Conservation (phyloP, 2,329 filamentous ascomycete species). For the Penicillium sp. region DNA sequence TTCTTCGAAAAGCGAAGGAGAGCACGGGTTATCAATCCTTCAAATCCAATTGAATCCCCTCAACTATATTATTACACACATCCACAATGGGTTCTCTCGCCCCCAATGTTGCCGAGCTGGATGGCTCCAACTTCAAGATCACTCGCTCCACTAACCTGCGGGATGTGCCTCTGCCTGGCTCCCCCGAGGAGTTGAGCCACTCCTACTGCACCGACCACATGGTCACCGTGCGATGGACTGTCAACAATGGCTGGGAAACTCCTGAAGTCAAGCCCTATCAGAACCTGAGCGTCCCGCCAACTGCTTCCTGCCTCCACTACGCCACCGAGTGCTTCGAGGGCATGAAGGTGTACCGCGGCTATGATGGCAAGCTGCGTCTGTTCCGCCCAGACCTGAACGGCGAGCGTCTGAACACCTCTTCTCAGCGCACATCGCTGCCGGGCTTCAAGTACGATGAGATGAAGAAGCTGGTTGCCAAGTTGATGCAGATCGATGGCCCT, state of each 20-base stretch:
- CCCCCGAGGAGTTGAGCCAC: conserved; percentile 48
- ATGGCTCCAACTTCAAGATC: conserved; percentile 48
- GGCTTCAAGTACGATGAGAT: conserved; percentile 73
- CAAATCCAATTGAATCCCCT: neutral
- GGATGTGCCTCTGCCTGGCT: conserved; percentile 46
- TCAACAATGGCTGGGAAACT: conserved; percentile 69
- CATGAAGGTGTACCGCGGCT: conserved; percentile 72
- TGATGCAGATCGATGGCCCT: conserved; percentile 69
- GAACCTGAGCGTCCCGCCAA: conserved; percentile 78
- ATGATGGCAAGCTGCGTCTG: conserved; percentile 74
- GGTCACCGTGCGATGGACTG: conserved; percentile 75
- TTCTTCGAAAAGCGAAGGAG: conserved; percentile 1
- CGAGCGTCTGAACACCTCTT: conserved; percentile 63
- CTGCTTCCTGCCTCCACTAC: conserved; percentile 82
- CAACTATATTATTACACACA: neutral
- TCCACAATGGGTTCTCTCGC: conserved; percentile 41
- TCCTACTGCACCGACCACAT: conserved; percentile 80
- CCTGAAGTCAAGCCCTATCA: conserved; percentile 80
- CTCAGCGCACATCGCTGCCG: conserved; percentile 73
- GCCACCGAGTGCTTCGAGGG: conserved; percentile 92
- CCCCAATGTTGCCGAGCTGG: conserved; percentile 42
- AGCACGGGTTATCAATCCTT: neutral
- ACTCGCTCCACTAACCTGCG: conserved; percentile 45
- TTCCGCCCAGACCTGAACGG: conserved; percentile 80
- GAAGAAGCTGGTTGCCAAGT: conserved; percentile 72